Conservation (phyloP, 2,329 filamentous ascomycete species). For the Ascochyta pisi region DNA sequence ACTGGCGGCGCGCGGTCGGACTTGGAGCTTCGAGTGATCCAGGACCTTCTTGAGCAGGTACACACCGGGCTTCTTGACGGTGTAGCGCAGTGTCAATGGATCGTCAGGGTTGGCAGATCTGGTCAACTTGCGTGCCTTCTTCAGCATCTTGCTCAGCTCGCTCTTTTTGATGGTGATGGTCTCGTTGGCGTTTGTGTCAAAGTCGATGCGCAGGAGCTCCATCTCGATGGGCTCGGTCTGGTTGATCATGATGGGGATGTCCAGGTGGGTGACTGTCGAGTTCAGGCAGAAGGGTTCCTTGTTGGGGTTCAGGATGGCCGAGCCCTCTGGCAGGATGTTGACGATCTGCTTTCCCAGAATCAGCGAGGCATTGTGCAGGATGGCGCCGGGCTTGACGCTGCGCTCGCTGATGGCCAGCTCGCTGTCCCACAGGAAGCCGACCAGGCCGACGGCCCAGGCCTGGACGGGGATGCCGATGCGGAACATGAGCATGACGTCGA, state of each 20-base stretch:
- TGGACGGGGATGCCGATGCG: constrained; percentile 81
- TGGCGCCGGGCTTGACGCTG: constrained; percentile 84
- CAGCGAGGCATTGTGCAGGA: constrained; percentile 89
- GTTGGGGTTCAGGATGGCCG: constrained; percentile 85
- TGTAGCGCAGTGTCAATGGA: constrained; percentile 73
- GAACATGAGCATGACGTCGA: constrained; percentile 92
- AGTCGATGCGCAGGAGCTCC: constrained; percentile 85
- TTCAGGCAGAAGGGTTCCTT: constrained; percentile 82
- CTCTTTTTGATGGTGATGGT: constrained; percentile 75
- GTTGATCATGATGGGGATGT: constrained; percentile 89
- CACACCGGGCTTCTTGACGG: constrained; percentile 83
- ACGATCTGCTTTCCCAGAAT: constrained; percentile 97
- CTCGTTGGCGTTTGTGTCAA: constrained; percentile 81
- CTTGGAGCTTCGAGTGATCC: constrained; percentile 93
- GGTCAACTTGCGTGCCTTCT: constrained; percentile 67
- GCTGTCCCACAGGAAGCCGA: constrained; percentile 87
- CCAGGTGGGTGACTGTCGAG: constrained; percentile 64
- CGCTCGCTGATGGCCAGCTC: constrained; percentile 94
- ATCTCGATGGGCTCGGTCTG: constrained; percentile 88
- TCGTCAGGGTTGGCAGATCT: constrained; percentile 58
- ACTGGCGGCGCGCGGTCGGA: constrained; percentile 76
- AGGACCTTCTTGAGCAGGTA: constrained; percentile 86
- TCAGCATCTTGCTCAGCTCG: constrained; percentile 78
- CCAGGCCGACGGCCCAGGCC: constrained; percentile 73
- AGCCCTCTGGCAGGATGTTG: constrained; percentile 95